Evolutionary conservation across 2,329 filamentous ascomycete species (phyloP), one percentile per base, ranked within the genome.

Genomic region (Cadophora gregata): DNA sequence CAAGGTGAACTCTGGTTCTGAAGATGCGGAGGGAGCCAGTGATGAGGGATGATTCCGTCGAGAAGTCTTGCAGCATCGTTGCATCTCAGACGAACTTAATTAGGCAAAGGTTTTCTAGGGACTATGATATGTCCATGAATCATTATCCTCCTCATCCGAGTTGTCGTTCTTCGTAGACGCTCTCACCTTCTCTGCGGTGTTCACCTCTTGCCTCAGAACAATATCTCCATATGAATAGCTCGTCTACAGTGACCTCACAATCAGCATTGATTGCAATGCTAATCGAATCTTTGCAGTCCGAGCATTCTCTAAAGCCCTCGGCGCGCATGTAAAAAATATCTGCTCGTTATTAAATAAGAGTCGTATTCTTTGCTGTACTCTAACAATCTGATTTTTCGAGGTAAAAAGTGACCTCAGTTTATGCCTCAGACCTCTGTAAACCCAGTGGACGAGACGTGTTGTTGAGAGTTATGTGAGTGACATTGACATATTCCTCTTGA

Each of bases 241-340:
- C 67, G 19, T 64, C 64, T 1, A 64, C 60, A 42, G 67, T 36
- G 2, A 59, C 59, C 47, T 67, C 67, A 48, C 51, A 64, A n/a
- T 58, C 51, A 1, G 21, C 7, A 8, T 56, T 10, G 16, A 69
- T 21, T 2, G 67, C 67, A 27, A 36, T 3, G 25, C n/a, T 14
- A 45, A 62, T 19, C 8, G 21, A 21, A 5, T 42, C 21, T 36
- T 14, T 10, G 16, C 50, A 14, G 9, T n/a, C 36, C 24, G 29
- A 33, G 19, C 31, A 55, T n/a, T 19, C 19, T 19, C 61, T 24
- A 31, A 63, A 21, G 12, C 59, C 38, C 9, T 33, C 21, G 1
- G 47, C 33, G n/a, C 25, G n/a, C 62, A 69, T 58, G 24, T 65
- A 63, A 27, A 65, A 66, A 25, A 66, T 47, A 38, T 70, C 65